A percentile compares a stretch with the other conserved stretches of the same genome.
Evolutionary conservation across 1,139 yeast genomes (phyloP).

Genomic region (Taphrina betulina): DNA sequence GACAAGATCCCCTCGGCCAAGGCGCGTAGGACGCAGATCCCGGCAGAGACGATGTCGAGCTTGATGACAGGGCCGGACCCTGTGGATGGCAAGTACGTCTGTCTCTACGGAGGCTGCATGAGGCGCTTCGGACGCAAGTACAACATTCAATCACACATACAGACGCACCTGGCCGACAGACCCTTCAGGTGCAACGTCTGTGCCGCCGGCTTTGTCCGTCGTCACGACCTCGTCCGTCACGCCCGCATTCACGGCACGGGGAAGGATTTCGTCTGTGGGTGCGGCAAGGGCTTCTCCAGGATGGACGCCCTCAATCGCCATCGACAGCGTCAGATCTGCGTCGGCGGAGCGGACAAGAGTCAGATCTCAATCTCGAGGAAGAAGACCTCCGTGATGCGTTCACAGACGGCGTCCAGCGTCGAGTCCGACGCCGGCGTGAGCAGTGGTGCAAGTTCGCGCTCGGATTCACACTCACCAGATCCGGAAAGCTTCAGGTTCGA

Average conservation of each 20-base stretch:
- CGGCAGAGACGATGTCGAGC: slow-evolving; percentile 36
- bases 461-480: too few species aligned
- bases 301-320: slow-evolving; percentile 87
- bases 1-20: slow-evolving; percentile 20
- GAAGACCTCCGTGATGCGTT: not conserved
- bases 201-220: slow-evolving; percentile 71
- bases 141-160: slow-evolving; percentile 94
- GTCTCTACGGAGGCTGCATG: slow-evolving; percentile 76
- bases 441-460: slow-evolving; percentile 4
- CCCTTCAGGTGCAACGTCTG: slow-evolving; percentile 69
- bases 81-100: slow-evolving; percentile 61
- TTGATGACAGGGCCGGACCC: slow-evolving; percentile 62
- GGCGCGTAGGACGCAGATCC: slow-evolving; percentile 33
- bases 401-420: not conserved
- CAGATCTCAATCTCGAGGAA: not conserved
- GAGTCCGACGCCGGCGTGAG: slow-evolving; percentile 4
- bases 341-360: slow-evolving; percentile 47
- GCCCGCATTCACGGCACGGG: slow-evolving; percentile 76
- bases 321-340: slow-evolving; percentile 71
- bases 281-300: slow-evolving; percentile 89
- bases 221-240: slow-evolving; percentile 91
- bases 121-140: slow-evolving; percentile 84
- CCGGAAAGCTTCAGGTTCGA: too few species aligned
- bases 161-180: slow-evolving; percentile 91
- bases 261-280: slow-evolving; percentile 72